Conservation (phyloP, 1,139 yeast genomes). For the Sugiyamaella grinbergsii region DNA sequence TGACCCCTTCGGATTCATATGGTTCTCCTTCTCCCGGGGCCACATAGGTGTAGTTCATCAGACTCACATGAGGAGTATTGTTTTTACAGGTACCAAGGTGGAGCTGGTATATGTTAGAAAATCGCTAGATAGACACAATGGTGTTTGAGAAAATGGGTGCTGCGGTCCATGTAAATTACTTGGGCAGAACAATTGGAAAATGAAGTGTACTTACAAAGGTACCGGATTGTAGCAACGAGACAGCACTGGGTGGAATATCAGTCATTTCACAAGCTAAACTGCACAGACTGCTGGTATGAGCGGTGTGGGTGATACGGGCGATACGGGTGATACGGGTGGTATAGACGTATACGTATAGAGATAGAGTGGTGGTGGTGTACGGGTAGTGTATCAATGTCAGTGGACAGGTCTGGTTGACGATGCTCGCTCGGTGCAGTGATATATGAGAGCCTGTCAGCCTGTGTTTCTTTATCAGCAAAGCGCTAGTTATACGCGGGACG, state of each 20-base stretch:
- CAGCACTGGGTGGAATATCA: constrained; percentile 15
- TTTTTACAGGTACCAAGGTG: constrained; percentile 77
- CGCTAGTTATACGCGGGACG: no score
- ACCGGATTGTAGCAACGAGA: constrained; percentile 19
- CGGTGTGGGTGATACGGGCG: not conserved
- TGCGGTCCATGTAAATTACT: no score
- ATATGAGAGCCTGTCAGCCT: not conserved
- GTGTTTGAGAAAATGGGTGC: not conserved
- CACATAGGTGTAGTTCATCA: constrained; percentile 83
- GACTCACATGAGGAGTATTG: constrained; percentile 77
- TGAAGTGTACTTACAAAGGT: constrained; percentile 19
- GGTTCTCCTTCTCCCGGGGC: constrained; percentile 42
- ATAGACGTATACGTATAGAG: not conserved
- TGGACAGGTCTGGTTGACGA: no score
- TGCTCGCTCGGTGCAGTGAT: no score
- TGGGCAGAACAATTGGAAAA: not conserved
- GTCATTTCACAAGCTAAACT: constrained; percentile 1
- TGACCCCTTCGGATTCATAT: constrained; percentile 48
- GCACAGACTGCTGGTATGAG: no score
- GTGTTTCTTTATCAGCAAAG: not conserved
- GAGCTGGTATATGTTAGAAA: constrained; percentile 50
- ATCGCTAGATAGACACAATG: not conserved
- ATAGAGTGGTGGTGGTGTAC: not conserved
- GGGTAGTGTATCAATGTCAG: no score
- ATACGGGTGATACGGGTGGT: not conserved